These are phyloP conservation scores for Zizania latifolia DNA, from an alignment of 176 grass and related monocot genomes.

Conservation along the genomic window DNA sequence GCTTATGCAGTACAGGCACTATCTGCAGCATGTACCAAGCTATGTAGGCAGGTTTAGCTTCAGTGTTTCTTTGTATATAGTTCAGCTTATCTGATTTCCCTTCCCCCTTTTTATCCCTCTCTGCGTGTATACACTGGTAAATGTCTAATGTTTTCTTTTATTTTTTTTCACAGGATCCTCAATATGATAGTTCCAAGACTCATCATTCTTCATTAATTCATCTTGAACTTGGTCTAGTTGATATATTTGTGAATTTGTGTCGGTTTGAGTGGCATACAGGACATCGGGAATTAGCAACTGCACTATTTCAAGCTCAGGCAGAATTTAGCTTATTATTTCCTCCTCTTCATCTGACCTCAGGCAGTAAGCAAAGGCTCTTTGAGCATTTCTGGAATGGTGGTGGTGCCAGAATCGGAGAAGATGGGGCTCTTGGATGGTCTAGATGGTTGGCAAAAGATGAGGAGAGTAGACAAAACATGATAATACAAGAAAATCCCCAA, in stretches of 20 bases:
- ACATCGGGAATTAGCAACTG: slow-evolving; percentile 84
- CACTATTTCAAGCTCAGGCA: slow-evolving; percentile 86
- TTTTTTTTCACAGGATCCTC: slow-evolving; percentile 41
- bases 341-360: slow-evolving; percentile 55
- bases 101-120: neutral
- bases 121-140: neutral
- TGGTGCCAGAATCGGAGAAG: slow-evolving; percentile 73
- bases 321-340: slow-evolving; percentile 86
- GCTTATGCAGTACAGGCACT: slow-evolving; percentile 79
- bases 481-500: slow-evolving; percentile 52
- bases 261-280: slow-evolving; percentile 94
- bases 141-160: slow-evolving; percentile 9
- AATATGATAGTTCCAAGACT: slow-evolving; percentile 35
- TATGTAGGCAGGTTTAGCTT: slow-evolving; percentile 86
- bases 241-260: slow-evolving; percentile 88
- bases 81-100: neutral
- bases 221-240: slow-evolving; percentile 80
- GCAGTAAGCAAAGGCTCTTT: slow-evolving; percentile 90
- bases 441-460: slow-evolving; percentile 89
- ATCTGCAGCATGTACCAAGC: slow-evolving; percentile 71
- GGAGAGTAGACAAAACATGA: slow-evolving; percentile 50
- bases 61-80: slow-evolving; percentile 26
- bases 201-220: slow-evolving; percentile 50
- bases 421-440: slow-evolving; percentile 88
- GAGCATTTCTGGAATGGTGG: slow-evolving; percentile 95